Evolutionary conservation across 1,284 basidiomycete genomes (phyloP), one percentile per base, ranked within the genome.

Genomic region (Fomitopsis betulina): DNA sequence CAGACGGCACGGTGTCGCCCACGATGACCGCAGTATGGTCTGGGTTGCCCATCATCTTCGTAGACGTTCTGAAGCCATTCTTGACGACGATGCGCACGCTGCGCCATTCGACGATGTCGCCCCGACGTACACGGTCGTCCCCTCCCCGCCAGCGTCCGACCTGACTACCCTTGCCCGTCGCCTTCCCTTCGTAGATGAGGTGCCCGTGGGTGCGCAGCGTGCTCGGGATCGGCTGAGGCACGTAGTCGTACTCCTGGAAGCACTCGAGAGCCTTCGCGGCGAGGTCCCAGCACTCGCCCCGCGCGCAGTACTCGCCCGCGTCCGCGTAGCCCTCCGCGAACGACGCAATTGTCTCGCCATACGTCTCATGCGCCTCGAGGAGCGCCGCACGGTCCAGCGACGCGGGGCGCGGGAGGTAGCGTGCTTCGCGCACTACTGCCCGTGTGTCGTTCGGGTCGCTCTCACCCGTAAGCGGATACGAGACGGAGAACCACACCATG

Each of bases 201-300:
- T 83, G 80, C 0, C 83, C 83, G 60, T 85, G 83, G 35, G 80
- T 83, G 54, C 80, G 74, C 49, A 73, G 73, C 32, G 80, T 73
- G 60, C 77, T 79, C 38, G 76, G 76, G 21, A 84, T 69, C 17
- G 83, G 81, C 56, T 70, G 69, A 12, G 79, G 76, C 35, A 79
- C 68, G 60, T 78, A 76, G 58, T 78, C 75, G 66, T 71, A 78
- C 52, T 74, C 68, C 9, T 71, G 65, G 63, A 79, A 75, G 49
- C 75, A 74, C 61, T 77, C 76, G 56, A 84, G 70, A 32, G 76
- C 82, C 66, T 83, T 78, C 60, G 73, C 70, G 15, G 82, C 83
- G 37, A 85, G 67, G 70, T 84, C 81, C 83, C 83, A 85, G 66
- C 82, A 85, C 63, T 83, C 81, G 25, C 83, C 83, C 9, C 79